These are phyloP conservation scores for Myriosclerotinia duriaeana DNA, from an alignment of 2,329 filamentous ascomycete genomes.

Conservation along the genomic window DNA sequence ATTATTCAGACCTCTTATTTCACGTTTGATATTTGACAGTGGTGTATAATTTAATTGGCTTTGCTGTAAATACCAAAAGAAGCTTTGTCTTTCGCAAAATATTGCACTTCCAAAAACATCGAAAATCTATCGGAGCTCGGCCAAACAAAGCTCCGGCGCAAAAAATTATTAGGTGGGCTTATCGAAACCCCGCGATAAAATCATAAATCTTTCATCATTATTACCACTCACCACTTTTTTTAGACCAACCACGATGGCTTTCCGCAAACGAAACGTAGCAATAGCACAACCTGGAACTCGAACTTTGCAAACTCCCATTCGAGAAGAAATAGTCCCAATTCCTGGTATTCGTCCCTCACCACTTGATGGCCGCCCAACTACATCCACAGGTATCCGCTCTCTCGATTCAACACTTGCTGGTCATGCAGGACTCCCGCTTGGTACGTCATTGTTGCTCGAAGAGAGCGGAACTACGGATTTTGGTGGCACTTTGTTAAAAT, in stretches of 20 bases:
- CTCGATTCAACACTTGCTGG: conserved; percentile 83
- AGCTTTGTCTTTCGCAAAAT: conserved; percentile 21
- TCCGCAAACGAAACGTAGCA: conserved; percentile 65
- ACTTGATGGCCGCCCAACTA: conserved; percentile 81
- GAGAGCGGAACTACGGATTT: conserved; percentile 95
- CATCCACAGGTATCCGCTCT: conserved; percentile 85
- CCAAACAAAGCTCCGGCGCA: conserved; percentile 15
- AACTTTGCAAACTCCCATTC: background rate
- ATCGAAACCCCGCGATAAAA: conserved; percentile 10
- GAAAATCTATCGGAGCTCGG: conserved; percentile 14
- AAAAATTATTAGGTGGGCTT: conserved; percentile 16
- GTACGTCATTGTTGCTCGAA: conserved; percentile 76
- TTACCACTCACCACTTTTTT: background rate
- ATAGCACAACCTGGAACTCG: conserved; percentile 42
- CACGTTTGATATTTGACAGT: background rate
- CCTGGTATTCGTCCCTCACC: conserved; percentile 77
- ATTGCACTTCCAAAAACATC: conserved; percentile 17
- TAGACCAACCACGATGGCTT: conserved; percentile 59
- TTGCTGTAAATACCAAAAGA: background rate
- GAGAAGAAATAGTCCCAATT: conserved; percentile 36
- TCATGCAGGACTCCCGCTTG: conserved; percentile 80
- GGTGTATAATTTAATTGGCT: conserved; percentile 23
- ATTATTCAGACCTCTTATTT: no score
- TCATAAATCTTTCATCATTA: conserved; percentile 8
- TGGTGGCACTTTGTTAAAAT: conserved; percentile 76